A percentile compares a stretch with the other conserved stretches of the same genome.
These are phyloP conservation scores for Cylindrodendrum hubeiense DNA, from an alignment of 2,329 filamentous ascomycete species.

Conservation along the genomic window DNA sequence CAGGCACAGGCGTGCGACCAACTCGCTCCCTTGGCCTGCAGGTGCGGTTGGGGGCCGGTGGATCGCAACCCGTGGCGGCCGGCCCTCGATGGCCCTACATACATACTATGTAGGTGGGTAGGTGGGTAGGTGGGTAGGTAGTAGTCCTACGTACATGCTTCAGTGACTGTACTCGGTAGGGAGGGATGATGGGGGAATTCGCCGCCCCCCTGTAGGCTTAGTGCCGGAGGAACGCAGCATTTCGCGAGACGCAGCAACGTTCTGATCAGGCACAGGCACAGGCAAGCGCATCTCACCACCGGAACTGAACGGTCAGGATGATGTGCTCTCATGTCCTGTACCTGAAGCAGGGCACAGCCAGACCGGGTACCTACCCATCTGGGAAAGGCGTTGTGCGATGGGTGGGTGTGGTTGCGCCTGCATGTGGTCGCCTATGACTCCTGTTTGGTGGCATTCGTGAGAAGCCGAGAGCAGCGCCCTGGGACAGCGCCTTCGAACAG, in stretches of 20 bases:
- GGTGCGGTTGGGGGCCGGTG: not conserved
- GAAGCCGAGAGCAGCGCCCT: not conserved
- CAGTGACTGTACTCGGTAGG: not conserved
- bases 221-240: slow-evolving; percentile 9
- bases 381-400: slow-evolving; percentile 24
- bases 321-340: slow-evolving; percentile 18
- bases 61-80: slow-evolving; percentile 1
- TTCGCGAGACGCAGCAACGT: slow-evolving; percentile 3
- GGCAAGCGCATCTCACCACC: slow-evolving; percentile 2
- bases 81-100: not conserved
- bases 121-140: not conserved
- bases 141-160: not conserved
- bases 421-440: slow-evolving; percentile 11
- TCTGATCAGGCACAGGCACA: not conserved
- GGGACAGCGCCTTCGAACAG: not conserved
- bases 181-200: slow-evolving; percentile 5
- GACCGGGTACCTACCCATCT: slow-evolving; percentile 14
- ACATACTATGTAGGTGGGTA: too few species aligned
- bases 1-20: slow-evolving; percentile 1
- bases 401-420: slow-evolving; percentile 12
- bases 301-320: slow-evolving; percentile 1
- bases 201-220: not conserved
- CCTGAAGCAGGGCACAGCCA: slow-evolving; percentile 26
- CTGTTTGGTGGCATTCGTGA: slow-evolving; percentile 13
- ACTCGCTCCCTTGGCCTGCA: not conserved